A percentile compares a stretch with the other conserved stretches of the same genome.
Evolutionary conservation across 1,284 basidiomycete genomes (phyloP).

Genomic region (Marasmius sp.): DNA sequence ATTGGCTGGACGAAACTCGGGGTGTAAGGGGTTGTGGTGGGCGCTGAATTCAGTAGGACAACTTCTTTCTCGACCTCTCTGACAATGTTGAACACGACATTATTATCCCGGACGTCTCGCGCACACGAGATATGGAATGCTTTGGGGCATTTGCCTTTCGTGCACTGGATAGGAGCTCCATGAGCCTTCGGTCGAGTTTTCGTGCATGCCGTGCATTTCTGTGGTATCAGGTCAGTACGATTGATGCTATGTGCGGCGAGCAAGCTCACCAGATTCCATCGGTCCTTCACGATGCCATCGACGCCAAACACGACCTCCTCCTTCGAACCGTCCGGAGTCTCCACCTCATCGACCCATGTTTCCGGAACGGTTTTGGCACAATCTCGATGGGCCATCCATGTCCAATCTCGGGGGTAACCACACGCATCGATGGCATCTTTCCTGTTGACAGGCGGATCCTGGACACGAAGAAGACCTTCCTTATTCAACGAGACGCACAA

Average conservation of each 20-base stretch:
- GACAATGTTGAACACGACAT: conserved; percentile 62
- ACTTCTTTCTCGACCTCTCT: conserved; percentile 79
- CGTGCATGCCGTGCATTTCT: conserved; percentile 89
- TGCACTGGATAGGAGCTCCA: conserved; percentile 93
- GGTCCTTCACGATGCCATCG: conserved; percentile 81
- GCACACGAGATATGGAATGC: conserved; percentile 96
- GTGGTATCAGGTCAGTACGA: conserved; percentile 12
- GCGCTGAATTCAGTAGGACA: conserved; percentile 47
- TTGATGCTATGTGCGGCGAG: conserved; percentile 7
- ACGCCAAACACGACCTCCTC: conserved; percentile 76
- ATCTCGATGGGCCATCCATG: conserved; percentile 72
- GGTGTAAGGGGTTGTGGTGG: neutral
- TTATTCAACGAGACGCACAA: conserved; percentile 68
- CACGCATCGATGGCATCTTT: conserved; percentile 48
- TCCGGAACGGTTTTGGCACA: conserved; percentile 84
- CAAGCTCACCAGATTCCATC: conserved; percentile 82
- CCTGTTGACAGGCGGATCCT: conserved; percentile 59
- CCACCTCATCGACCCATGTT: conserved; percentile 78
- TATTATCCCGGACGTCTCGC: conserved; percentile 46
- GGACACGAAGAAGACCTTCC: conserved; percentile 67
- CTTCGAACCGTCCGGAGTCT: conserved; percentile 36
- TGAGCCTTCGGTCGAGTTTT: conserved; percentile 67
- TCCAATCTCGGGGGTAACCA: conserved; percentile 33
- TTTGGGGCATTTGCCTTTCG: conserved; percentile 89
- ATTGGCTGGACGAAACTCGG: conserved; percentile 10